Base-by-base conservation (phyloP, 192 early-diverging fungal species). In the Anaeromyces robustus region DNA sequence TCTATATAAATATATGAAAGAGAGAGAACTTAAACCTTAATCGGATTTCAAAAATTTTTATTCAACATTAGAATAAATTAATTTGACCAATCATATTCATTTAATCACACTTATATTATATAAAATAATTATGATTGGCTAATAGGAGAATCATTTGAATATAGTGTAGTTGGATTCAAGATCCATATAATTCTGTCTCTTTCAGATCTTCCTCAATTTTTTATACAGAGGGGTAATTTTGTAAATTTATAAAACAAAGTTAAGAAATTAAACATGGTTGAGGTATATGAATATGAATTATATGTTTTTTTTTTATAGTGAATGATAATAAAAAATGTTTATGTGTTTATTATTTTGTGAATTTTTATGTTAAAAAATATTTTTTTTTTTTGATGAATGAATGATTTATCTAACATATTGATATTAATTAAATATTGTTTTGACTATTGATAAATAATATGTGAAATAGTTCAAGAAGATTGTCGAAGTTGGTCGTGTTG, bases 401-500 rank as follows among this genome's bases (percentile, higher is more conserved):
- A n/a, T n/a, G n/a, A n/a, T n/a, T n/a, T n/a, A n/a, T n/a, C n/a
- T n/a, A n/a, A n/a, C n/a, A n/a, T n/a, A n/a, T n/a, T n/a, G n/a
- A n/a, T n/a, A n/a, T n/a, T n/a, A n/a, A n/a, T n/a, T n/a, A n/a
- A n/a, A n/a, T n/a, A n/a, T n/a, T n/a, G n/a, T n/a, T n/a, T n/a
- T n/a, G n/a, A n/a, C n/a, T n/a, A n/a, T n/a, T n/a, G n/a, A n/a
- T n/a, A n/a, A n/a, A n/a, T 52, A 52, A 22, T 18, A 22, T 52
- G 22, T 52, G 43, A n/a, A n/a, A n/a, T n/a, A 68, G 52, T 96
- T 95, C 90, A 92, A 94, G 87, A 93, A 94, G 88, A 91, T 94
- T 87, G 96, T 98, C 87, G 95, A 99, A 89, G 94, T 98, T 88
- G 97, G 97, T 86, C 96, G 97, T 88, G 95, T 99, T 80, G 96